Evolutionary conservation across 2,329 filamentous ascomycete genomes (phyloP), one percentile per base, ranked within the genome.

Genomic region (Beauveria pseudobassiana): DNA sequence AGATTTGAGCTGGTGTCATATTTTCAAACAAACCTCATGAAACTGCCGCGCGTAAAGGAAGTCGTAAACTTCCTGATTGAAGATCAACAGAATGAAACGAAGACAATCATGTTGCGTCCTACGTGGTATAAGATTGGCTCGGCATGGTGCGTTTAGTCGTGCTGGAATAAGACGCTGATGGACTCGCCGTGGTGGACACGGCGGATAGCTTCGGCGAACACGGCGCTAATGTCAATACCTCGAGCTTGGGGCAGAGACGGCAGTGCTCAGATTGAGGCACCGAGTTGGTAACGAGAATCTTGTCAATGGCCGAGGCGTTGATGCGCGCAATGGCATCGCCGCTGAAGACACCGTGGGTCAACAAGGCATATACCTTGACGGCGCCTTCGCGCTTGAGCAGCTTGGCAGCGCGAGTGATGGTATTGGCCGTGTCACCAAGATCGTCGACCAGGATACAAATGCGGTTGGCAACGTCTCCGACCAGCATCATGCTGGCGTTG

Each of bases 161-260:
- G 73, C 67, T 76, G 73, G 66, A 99, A 99, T 57, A 99, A 82
- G 64, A 95, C 91, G 73, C 92, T 96, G 77, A 99, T 96, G 71
- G 91, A 96, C 79, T 99, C 95, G 70, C 95, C 95, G 75, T 98
- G 93, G 76, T 99, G 95, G 63, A 98, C 93, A 65, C 95, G 87
- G 65, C 95, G 89, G 68, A 98, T 97, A 56, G 95, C 91, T 82
- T 98, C 93, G 63, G 91, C 93, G 73, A 98, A 97, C 63, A 97
- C 87, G 67, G 90, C 88, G 59, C 91, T 91, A 64, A 98, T 75
- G 71, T 98, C 64, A 99, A 78, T 55, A 97, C 89, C 74, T 96
- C 92, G 57, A 99, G 80, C 79, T 98, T 98, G 45, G 89, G 84
- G 72, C 93, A 96, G 56, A 86, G 75, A 54, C 87, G 77, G 71